A percentile compares a stretch with the other conserved stretches of the same genome.
Conservation (phyloP, 2,329 filamentous ascomycete species). For the Paracoccidioides lutzii region DNA sequence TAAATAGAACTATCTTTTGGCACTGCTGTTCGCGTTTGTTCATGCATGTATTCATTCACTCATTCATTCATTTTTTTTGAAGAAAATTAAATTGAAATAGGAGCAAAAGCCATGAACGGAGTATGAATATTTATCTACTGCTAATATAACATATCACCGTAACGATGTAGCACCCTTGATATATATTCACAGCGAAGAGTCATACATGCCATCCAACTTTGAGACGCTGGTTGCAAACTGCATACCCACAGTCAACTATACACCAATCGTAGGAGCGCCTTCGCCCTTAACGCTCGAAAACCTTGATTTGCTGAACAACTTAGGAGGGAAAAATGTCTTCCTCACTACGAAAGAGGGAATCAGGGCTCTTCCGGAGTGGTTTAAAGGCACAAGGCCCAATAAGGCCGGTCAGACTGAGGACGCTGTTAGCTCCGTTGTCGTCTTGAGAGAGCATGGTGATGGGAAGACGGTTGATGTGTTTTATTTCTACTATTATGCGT, state of each 20-base stretch:
- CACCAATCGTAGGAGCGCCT: conserved; percentile 24
- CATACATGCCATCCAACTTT: conserved; percentile 40
- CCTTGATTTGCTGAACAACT: conserved; percentile 35
- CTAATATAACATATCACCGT: background rate
- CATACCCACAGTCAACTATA: conserved; percentile 33
- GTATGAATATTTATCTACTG: background rate
- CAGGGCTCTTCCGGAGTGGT: conserved; percentile 34
- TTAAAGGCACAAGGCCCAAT: conserved; percentile 43
- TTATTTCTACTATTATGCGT: conserved; percentile 51
- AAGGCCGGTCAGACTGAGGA: conserved; percentile 37
- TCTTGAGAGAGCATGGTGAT: conserved; percentile 45
- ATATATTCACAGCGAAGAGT: conserved; percentile 38
- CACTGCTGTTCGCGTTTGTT: background rate
- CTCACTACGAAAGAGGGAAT: conserved; percentile 39
- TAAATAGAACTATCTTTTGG: background rate
- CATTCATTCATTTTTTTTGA: too few relatives aligned
- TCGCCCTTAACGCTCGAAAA: conserved; percentile 35
- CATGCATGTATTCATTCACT: background rate
- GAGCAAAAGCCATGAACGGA: background rate
- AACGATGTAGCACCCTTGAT: conserved; percentile 35
- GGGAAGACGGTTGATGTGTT: conserved; percentile 43
- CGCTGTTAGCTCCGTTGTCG: conserved; percentile 40
- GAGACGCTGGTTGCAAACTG: conserved; percentile 35
- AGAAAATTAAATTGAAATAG: background rate
- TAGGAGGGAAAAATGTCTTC: conserved; percentile 36